Percentiles rank a stretch among this genome's conserved stretches.
phyloP scores from a whole-genome alignment of 179 eudicot species.

The Actinidia chinensis region DNA sequence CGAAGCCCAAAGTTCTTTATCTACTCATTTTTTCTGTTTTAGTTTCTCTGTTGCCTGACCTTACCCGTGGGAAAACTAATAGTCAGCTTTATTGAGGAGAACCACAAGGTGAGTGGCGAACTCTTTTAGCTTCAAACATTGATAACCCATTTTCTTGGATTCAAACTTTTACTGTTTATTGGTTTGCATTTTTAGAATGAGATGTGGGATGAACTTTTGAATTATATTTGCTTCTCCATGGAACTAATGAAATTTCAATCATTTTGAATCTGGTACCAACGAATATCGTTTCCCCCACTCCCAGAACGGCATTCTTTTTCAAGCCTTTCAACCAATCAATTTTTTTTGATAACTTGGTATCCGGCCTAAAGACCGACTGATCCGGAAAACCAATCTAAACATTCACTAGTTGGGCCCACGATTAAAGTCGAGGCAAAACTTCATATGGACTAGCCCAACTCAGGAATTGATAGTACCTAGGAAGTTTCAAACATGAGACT shows the following conservation, averaged over 20 bases:
- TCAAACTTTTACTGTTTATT: background rate
- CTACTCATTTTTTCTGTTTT: slow-evolving; percentile 19
- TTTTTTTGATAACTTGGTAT: no score
- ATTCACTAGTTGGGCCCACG: no score
- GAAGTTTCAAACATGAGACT: no score
- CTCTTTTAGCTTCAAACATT: background rate
- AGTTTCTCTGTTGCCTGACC: slow-evolving; percentile 70
- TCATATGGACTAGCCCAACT: no score
- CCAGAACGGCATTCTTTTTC: no score
- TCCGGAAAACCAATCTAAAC: no score
- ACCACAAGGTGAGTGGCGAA: slow-evolving; percentile 57
- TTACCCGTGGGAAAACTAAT: slow-evolving; percentile 57
- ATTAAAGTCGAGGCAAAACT: no score
- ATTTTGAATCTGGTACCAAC: no score
- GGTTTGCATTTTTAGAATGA: background rate
- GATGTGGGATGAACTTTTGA: background rate
- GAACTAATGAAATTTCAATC: background rate
- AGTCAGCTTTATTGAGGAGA: slow-evolving; percentile 49
- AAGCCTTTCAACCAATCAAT: no score
- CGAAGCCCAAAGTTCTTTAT: background rate
- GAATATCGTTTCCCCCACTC: no score
- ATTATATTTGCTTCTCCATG: background rate
- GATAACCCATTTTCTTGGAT: background rate
- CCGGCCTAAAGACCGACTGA: no score
- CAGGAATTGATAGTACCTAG: no score